Conservation (phyloP, 305 asterid genomes). For the Nicotiana rustica region DNA sequence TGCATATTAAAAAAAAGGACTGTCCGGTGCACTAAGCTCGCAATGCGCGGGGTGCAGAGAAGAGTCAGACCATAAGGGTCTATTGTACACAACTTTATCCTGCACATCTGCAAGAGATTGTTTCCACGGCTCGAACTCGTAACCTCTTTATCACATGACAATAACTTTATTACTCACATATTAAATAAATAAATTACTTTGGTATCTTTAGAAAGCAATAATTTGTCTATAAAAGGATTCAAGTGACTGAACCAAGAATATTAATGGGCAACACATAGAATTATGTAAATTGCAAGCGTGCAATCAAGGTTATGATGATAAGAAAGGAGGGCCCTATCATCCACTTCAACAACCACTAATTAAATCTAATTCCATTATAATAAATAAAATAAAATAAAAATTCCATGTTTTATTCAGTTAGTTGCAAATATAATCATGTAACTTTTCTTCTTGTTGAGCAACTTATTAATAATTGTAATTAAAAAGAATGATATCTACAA, state of each 20-base stretch:
- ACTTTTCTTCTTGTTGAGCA: not conserved
- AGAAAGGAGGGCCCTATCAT: constrained; percentile 34
- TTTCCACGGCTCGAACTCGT: no score
- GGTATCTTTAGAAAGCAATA: not conserved
- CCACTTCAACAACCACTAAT: constrained; percentile 33
- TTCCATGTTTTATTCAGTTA: constrained; percentile 10
- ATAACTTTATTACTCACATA: no score
- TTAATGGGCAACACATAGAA: not conserved
- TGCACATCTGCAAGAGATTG: fast-evolving
- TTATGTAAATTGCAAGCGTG: constrained; percentile 38
- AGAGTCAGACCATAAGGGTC: no score
- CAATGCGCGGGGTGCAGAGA: no score
- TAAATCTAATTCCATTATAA: constrained; percentile 3
- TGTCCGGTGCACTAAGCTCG: no score
- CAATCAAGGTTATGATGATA: constrained; percentile 37
- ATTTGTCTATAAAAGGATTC: not conserved
- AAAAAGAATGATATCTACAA: not conserved
- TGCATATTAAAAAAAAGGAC: no score
- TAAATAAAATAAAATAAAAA: not conserved
- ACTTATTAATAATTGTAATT: constrained; percentile 17
- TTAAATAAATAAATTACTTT: no score
- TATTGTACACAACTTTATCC: no score
- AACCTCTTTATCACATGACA: no score
- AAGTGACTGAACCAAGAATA: not conserved
- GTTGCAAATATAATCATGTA: constrained; percentile 27